Base-by-base conservation (phyloP, 2,329 filamentous ascomycete species). In the Diplodia seriata region DNA sequence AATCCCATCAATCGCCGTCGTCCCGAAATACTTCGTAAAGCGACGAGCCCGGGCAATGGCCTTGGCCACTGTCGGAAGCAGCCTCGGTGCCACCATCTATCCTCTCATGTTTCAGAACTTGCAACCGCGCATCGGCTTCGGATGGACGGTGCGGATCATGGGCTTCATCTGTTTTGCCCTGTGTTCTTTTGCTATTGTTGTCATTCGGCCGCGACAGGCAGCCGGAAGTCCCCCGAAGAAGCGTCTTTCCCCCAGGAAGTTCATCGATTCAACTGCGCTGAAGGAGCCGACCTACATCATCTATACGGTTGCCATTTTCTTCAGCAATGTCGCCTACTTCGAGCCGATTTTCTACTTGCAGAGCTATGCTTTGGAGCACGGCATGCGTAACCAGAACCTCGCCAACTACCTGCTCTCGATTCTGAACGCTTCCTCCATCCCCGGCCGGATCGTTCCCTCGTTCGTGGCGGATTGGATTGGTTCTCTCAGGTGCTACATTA, bases 61-160 rank as follows among this genome's bases (percentile, higher is more conserved):
- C 11, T 62, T 85, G 15, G 82, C 81, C 1, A 81, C 82, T 1
- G 74, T 80, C 3, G 83, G 82, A 0, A 79, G 76, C 49, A 78
- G 75, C 18, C 71, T 63, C 6, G 59, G 59, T 18, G 47, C 20
- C 4, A 69, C 47, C 1, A 18, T 69, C 20, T 68, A 64, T 15
- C 84, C 84, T 0, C 84, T 86, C 56, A 77, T 85, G 5, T 85
- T 90, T 72, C 83, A 87, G 71, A 82, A 85, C 59, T 78, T 90
- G 20, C 81, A 87, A 7, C 85, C 86, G 0, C 74, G 78, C 18
- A 81, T 90, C 36, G 88, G 88, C 0, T 91, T 90, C 71, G 79
- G 81, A 0, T 90, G 89, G 87, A 84, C 88, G 0, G 87, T 89
- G 3, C 81, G 91, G 8, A 84, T 87, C 11, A 81, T 91, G 1